Base-by-base conservation (phyloP, 306 rosid genomes). In the Vicia faba region DNA sequence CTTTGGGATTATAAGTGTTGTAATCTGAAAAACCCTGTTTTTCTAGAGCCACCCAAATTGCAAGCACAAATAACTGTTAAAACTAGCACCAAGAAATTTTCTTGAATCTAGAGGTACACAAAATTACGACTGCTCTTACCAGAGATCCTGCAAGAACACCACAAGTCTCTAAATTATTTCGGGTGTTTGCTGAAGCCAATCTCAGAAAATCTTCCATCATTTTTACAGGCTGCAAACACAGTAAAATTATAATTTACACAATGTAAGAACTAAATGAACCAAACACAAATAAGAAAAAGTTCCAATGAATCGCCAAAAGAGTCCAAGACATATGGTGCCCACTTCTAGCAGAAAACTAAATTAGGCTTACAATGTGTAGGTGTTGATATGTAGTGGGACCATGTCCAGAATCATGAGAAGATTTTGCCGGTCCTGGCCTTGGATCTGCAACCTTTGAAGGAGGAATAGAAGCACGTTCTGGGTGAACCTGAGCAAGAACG, bases 381-480 rank as follows among this genome's bases (percentile, higher is more conserved):
- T 85, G 95, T 76, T 88, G 96, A 77, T 73, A 95, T 66, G 82
- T 68, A 66, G 79, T 64, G 69, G 96, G 48, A 72, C 82, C 80
- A 58, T 41, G 68, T 61, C 66, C 78, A 67, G 84, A 92, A 75
- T 86, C 88, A 61, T 49, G 78, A 59, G 87, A 84, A 63, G 88
- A 79, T 53, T 71, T 87, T 65, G 92, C 84, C 13, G 84, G 86
- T 64, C 97, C 99, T 64, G 99, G 99, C 71, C 96, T 91, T 69
- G 99, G 99, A 80, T 95, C 99, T 55, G 97, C 99, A 80, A 95
- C 97, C 83, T 82, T 86, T 68, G 99, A 86, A 69, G 89, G 95
- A 75, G 89, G 97, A 79, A 90, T 86, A 16, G 83, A 78, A 26
- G 84, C 26, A 65, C 8, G 35, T n/a, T 80, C 86, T 26, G 80